Evolutionary conservation across 768 basidiomycete species (phyloP), one percentile per base, ranked within the genome.

Genomic region (Trametes elegans): DNA sequence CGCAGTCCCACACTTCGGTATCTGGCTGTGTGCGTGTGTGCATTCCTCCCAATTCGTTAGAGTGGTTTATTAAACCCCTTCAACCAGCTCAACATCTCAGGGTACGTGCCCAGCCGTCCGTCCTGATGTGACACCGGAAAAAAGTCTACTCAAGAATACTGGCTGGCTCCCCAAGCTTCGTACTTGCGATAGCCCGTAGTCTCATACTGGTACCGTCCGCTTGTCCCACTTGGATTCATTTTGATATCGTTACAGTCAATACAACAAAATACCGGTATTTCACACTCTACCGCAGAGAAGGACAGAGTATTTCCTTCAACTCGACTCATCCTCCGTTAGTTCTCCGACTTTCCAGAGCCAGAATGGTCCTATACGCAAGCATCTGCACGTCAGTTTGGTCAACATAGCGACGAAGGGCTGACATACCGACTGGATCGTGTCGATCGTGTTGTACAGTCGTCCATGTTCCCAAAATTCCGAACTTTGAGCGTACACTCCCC

Each of bases 391-490:
- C 3, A 35, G 34, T 13, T 35, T 13, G n/a, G 34, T 13, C 34
- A 14, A 14, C 34, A 13, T 35, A 11, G 11, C 34, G n/a, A 27
- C 2, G 3, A 29, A 6, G n/a, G 3, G 3, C 28, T 11, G n/a
- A 58, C 68, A 21, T 38, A 79, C 79, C 79, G 36, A 81, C 71
- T 0, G 79, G 79, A 60, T 81, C 79, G 28, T 73, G 68, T 3
- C 47, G 42, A n/a, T 81, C 76, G 45, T 80, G 79, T 23, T 72
- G 69, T 6, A 74, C 62, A 1, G 79, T 81, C 6, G 79, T 79
- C 79, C 80, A 80, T 8, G 70, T 38, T 7, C 78, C 87, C 7
- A 88, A 63, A 1, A 83, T 74, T 16, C 87, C 87, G 65, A 71
- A 83, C 7, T 69, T 68, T 3, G 87, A 87, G 14, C 82, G 76